These are phyloP conservation scores for Candida ipomoeae DNA, from an alignment of 805 yeast species.

Conservation along the genomic window DNA sequence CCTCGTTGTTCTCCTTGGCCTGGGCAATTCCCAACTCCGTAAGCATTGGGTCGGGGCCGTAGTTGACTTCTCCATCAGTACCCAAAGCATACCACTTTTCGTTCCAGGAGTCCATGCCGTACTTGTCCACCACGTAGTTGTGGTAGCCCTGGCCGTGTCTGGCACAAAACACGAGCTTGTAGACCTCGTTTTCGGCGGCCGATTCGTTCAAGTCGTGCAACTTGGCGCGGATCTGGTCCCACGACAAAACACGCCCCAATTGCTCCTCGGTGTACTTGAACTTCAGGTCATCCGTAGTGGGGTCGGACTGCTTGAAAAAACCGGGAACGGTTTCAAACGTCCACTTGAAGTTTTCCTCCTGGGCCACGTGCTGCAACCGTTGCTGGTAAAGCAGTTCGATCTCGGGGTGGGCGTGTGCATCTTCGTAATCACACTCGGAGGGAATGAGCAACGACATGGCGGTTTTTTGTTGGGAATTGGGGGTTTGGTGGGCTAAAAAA, in stretches of 20 bases:
- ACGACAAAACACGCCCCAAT: slow-evolving; percentile 41
- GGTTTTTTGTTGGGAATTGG: not conserved
- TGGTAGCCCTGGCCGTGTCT: slow-evolving; percentile 73
- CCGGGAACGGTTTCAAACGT: slow-evolving; percentile 46
- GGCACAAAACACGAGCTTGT: slow-evolving; percentile 51
- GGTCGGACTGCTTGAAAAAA: slow-evolving; percentile 46
- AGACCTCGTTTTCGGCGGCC: slow-evolving; percentile 35
- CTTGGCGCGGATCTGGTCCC: slow-evolving; percentile 35
- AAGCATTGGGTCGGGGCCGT: slow-evolving; percentile 60
- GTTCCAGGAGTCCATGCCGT: slow-evolving; percentile 58
- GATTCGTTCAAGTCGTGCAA: slow-evolving; percentile 32
- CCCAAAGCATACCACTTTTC: slow-evolving; percentile 46
- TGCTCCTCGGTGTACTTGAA: slow-evolving; percentile 42
- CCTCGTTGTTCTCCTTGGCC: slow-evolving; percentile 45
- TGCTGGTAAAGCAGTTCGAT: slow-evolving; percentile 9
- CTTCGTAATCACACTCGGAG: slow-evolving; percentile 23
- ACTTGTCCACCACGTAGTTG: slow-evolving; percentile 50
- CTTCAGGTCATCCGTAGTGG: slow-evolving; percentile 40
- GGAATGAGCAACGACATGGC: slow-evolving; percentile 22
- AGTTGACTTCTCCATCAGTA: slow-evolving; percentile 52
- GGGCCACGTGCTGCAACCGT: slow-evolving; percentile 1
- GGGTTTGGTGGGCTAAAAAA: not conserved
- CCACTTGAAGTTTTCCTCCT: slow-evolving; percentile 28
- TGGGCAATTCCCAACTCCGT: slow-evolving; percentile 54
- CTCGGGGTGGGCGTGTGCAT: slow-evolving; percentile 21